Evolutionary conservation across 2,329 filamentous ascomycete genomes (phyloP), one percentile per base, ranked within the genome.

Genomic region (Scleromitrula shiraiana): DNA sequence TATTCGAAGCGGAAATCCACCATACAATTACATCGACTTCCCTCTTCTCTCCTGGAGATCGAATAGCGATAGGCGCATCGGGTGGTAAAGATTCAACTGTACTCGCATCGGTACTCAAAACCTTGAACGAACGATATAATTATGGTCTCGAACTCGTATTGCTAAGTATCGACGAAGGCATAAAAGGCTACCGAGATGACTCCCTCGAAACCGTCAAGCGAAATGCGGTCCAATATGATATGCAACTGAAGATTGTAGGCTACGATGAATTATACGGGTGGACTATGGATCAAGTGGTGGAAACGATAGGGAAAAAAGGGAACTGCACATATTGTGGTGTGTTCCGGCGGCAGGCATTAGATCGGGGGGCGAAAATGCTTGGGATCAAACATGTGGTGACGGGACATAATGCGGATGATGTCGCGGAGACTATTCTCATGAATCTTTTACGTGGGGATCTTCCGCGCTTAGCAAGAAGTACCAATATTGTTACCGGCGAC

Each of bases 261-360:
- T 98, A 98, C 61, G 84, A 83, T 46, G 86, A 96, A 61, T 73
- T 98, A 8, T 98, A 98, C 65, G 93, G 91, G 7, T 98, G 93
- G 93, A 96, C 90, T 1, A 98, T 98, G 93, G 93, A 98, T 62
- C 88, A 97, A 63, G 93, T 98, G 8, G 94, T 98, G 4, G 86
- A 90, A 60, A 88, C 91, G 40, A 86, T 98, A 42, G 93, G 93
- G 12, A 97, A 96, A 71, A 97, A 96, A 67, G 90, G 91, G 24
- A 98, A 98, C 67, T 98, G 93, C 75, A 98, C 94, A 24, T 98
- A 98, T 63, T 98, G 93, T 62, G 93, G 93, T 12, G 93, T 98
- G 15, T 98, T 98, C 64, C 77, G 93, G 46, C 78, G 94, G 50
- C 93, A 98, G 69, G 93, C 93, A 2, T 74, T 98, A 27, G 93